A percentile compares a stretch with the other conserved stretches of the same genome.
These are phyloP conservation scores for Xerocomellus intermedius DNA, from an alignment of 768 basidiomycete species.

Conservation along the genomic window DNA sequence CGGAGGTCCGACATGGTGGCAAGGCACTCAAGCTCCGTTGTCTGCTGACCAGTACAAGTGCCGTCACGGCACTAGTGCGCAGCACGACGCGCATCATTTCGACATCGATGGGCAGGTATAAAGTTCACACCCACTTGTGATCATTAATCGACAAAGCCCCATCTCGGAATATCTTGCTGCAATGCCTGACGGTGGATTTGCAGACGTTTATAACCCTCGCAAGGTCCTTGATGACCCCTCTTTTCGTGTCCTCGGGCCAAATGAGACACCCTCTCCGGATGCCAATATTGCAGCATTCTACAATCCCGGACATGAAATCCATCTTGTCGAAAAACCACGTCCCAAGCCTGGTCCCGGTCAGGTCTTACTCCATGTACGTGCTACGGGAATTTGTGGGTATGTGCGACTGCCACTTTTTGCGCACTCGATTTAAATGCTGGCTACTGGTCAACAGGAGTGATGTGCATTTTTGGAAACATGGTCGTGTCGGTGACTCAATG, in stretches of 20 bases:
- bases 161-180: not conserved
- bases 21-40: not conserved
- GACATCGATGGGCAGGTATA: not conserved
- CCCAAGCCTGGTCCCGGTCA: slow-evolving; percentile 62
- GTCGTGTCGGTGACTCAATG: slow-evolving; percentile 67
- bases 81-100: not conserved
- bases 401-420: slow-evolving; percentile 15
- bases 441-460: slow-evolving; percentile 48
- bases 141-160: not conserved
- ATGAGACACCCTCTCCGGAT: slow-evolving; percentile 46
- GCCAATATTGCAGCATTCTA: slow-evolving; percentile 65
- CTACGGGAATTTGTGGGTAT: slow-evolving; percentile 70
- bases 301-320: slow-evolving; percentile 60
- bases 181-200: slow-evolving; percentile 27
- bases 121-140: not conserved
- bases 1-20: no score
- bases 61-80: not conserved
- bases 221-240: slow-evolving; percentile 55
- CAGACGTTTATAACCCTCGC: slow-evolving; percentile 53
- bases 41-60: slow-evolving; percentile 5
- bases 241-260: slow-evolving; percentile 50
- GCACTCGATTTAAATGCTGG: not conserved
- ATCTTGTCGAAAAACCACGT: slow-evolving; percentile 64
- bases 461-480: slow-evolving; percentile 74
- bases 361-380: slow-evolving; percentile 62